A percentile compares a stretch with the other conserved stretches of the same genome.
These are phyloP conservation scores for Potentilla sterilis DNA, from an alignment of 306 rosid species.

Conservation along the genomic window DNA sequence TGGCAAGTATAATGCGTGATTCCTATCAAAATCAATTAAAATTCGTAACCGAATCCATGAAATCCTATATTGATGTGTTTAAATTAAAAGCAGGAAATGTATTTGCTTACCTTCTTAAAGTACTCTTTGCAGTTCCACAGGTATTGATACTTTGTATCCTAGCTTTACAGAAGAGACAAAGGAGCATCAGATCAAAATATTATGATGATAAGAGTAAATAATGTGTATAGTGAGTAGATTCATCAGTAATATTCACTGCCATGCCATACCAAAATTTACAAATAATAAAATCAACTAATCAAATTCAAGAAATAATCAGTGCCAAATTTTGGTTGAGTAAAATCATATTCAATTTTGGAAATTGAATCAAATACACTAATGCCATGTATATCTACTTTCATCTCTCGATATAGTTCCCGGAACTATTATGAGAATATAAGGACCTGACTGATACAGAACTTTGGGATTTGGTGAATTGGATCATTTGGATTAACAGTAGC, in stretches of 20 bases:
- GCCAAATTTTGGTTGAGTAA: not conserved
- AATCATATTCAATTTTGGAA: not conserved
- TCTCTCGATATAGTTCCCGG: not conserved
- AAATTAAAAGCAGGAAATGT: constrained; percentile 14
- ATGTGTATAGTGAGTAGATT: not conserved
- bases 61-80: constrained; percentile 7
- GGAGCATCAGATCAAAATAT: constrained; percentile 43
- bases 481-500: not conserved
- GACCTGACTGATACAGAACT: not conserved
- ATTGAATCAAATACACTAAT: not conserved
- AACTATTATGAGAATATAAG: not conserved
- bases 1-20: constrained; percentile 84
- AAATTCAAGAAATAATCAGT: not conserved
- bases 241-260: not conserved
- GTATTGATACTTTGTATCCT: constrained; percentile 90
- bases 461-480: not conserved
- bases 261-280: not conserved
- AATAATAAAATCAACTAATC: not conserved
- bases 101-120: constrained; percentile 57
- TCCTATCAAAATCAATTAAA: constrained; percentile 50
- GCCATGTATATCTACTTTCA: not conserved
- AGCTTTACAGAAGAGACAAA: constrained; percentile 65
- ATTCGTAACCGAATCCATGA: constrained; percentile 19
- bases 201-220: constrained; percentile 17
- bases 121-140: constrained; percentile 92